Evolutionary conservation across 164 flowering plant genomes (phyloP).

Genomic region (Tinospora cordifolia): DNA sequence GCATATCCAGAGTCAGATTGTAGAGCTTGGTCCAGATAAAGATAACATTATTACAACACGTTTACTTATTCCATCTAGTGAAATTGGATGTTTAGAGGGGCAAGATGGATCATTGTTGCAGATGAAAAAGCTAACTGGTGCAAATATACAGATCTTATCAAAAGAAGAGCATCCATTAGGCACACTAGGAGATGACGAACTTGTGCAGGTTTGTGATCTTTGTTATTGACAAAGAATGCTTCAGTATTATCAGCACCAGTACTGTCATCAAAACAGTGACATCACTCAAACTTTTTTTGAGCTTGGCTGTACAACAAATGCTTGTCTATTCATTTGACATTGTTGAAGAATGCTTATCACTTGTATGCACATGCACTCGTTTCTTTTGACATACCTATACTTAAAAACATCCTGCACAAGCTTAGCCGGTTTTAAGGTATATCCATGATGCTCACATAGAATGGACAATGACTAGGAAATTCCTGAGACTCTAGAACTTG

Average conservation of each 20-base stretch:
- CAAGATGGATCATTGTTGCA: conserved; percentile 61
- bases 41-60: conserved; percentile 77
- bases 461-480: neutral
- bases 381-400: neutral
- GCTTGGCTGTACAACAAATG: neutral
- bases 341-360: conserved; percentile 6
- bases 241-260: neutral
- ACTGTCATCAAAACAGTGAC: too few species aligned
- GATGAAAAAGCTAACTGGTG: conserved; percentile 56
- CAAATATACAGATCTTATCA: conserved; percentile 62
- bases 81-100: conserved; percentile 67
- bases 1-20: conserved; percentile 87
- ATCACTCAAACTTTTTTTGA: neutral
- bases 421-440: neutral
- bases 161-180: conserved; percentile 58
- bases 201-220: conserved; percentile 68
- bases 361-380: neutral
- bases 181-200: conserved; percentile 47
- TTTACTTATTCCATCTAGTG: conserved; percentile 65
- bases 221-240: neutral
- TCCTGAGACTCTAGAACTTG: neutral
- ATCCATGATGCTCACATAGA: neutral
- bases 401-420: neutral
- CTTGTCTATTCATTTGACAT: neutral
- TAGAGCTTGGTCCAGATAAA: conserved; percentile 75